These are phyloP conservation scores for Dryas integrifolia DNA, from an alignment of 331 rosid species.

Conservation along the genomic window DNA sequence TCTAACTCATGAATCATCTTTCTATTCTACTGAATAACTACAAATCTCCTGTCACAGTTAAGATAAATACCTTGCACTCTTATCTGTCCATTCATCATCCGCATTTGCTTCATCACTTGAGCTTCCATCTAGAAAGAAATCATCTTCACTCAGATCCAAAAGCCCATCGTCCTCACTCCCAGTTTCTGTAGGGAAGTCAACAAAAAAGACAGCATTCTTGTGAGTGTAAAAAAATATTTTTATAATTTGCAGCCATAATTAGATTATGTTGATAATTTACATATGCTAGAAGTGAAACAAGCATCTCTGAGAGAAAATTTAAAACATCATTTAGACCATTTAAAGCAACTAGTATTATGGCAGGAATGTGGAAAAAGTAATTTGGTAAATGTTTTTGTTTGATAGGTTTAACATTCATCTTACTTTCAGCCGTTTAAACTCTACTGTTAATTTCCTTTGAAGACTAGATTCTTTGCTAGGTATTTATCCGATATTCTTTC, in stretches of 20 bases:
- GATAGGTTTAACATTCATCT: neutral
- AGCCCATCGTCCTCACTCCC: slow-evolving; percentile 98
- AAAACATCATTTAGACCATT: neutral
- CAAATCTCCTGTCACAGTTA: slow-evolving; percentile 17
- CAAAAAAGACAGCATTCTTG: neutral
- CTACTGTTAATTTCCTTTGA: neutral
- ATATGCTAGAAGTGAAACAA: neutral
- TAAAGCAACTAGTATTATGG: neutral
- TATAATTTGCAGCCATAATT: neutral
- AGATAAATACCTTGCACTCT: slow-evolving; percentile 71
- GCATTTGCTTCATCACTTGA: slow-evolving; percentile 97
- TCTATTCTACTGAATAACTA: neutral
- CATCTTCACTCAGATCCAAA: slow-evolving; percentile 94
- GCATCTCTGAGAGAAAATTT: neutral
- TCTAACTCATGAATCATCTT: neutral
- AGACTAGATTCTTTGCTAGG: neutral
- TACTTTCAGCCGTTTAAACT: neutral
- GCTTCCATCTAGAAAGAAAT: slow-evolving; percentile 82
- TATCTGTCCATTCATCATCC: slow-evolving; percentile 98
- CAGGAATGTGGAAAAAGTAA: neutral
- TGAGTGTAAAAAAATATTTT: neutral
- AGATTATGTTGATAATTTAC: neutral
- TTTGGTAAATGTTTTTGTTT: neutral
- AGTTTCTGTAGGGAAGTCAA: slow-evolving; percentile 63
- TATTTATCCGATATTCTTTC: neutral